phyloP scores from a whole-genome alignment of 148 eudicot genomes.

The Rhododendron williamsianum region DNA sequence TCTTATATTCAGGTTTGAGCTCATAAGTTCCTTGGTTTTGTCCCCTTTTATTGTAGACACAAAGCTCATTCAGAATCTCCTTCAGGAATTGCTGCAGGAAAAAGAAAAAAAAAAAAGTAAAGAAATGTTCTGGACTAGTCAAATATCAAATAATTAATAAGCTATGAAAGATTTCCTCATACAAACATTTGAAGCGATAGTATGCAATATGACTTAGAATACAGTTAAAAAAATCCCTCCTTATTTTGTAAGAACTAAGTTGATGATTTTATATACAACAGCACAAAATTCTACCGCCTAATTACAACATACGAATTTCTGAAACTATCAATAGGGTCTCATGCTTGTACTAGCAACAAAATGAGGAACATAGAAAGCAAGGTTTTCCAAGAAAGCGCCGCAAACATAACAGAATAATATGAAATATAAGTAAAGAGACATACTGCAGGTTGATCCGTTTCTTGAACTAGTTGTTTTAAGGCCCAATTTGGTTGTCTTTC shows the following conservation, averaged over 20 bases:
- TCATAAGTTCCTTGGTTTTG: conserved; percentile 92
- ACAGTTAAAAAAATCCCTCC: background rate
- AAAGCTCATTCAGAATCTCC: conserved; percentile 88
- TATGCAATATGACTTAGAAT: background rate
- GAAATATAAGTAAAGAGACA: conserved; percentile 17
- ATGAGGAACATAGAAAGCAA: background rate
- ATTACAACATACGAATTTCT: background rate
- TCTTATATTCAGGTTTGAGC: conserved; percentile 96
- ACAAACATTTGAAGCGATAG: background rate
- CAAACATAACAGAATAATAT: background rate
- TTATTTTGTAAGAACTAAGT: background rate
- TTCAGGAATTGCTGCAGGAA: conserved; percentile 85
- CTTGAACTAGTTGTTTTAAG: conserved; percentile 86
- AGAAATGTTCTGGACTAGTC: background rate
- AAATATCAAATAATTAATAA: background rate
- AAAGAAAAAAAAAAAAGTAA: background rate
- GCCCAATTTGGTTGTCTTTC: conserved; percentile 98
- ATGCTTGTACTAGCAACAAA: background rate
- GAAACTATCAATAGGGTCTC: background rate
- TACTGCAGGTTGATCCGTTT: conserved; percentile 99
- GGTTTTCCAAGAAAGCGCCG: background rate
- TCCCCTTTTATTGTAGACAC: conserved; percentile 96
- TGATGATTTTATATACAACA: background rate
- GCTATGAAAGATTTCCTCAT: background rate
- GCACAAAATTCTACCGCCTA: background rate